Conservation (phyloP, 1,139 yeast species). For the Candida buenavistaensis region DNA sequence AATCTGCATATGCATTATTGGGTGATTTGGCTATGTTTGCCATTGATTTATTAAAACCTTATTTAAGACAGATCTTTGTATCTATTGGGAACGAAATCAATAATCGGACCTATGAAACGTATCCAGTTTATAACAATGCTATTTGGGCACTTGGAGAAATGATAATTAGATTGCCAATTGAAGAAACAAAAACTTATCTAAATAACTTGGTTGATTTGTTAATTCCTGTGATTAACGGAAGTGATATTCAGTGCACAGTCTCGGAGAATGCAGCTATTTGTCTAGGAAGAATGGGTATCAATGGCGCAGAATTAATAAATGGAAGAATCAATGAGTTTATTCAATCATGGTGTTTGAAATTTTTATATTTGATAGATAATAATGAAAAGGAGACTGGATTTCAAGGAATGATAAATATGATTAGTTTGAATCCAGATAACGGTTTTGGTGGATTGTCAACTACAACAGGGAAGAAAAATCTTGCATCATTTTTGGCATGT, state of each 20-base stretch:
- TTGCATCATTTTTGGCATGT: constrained; percentile 61
- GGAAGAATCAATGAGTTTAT: constrained; percentile 59
- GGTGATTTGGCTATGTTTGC: constrained; percentile 81
- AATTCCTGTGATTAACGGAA: constrained; percentile 61
- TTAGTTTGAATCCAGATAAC: constrained; percentile 62
- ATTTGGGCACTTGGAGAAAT: constrained; percentile 94
- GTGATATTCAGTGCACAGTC: constrained; percentile 62
- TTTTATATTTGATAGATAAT: constrained; percentile 66
- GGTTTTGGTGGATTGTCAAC: constrained; percentile 55
- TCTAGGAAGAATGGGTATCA: constrained; percentile 81
- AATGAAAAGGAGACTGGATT: constrained; percentile 81
- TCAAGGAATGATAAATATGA: constrained; percentile 69
- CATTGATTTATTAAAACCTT: constrained; percentile 58
- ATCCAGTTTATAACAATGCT: constrained; percentile 81
- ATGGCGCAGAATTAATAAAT: constrained; percentile 53
- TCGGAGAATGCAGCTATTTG: constrained; percentile 91
- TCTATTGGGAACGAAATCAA: constrained; percentile 69
- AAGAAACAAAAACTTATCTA: constrained; percentile 59
- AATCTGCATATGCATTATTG: constrained; percentile 83
- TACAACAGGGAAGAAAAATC: constrained; percentile 45
- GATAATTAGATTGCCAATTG: constrained; percentile 54
- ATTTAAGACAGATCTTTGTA: constrained; percentile 57
- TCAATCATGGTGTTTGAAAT: constrained; percentile 64
- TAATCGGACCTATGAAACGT: constrained; percentile 48
- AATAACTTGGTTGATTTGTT: constrained; percentile 60